A percentile compares a stretch with the other conserved stretches of the same genome.
Evolutionary conservation across 306 rosid genomes (phyloP).

Genomic region (Benincasa hispida): DNA sequence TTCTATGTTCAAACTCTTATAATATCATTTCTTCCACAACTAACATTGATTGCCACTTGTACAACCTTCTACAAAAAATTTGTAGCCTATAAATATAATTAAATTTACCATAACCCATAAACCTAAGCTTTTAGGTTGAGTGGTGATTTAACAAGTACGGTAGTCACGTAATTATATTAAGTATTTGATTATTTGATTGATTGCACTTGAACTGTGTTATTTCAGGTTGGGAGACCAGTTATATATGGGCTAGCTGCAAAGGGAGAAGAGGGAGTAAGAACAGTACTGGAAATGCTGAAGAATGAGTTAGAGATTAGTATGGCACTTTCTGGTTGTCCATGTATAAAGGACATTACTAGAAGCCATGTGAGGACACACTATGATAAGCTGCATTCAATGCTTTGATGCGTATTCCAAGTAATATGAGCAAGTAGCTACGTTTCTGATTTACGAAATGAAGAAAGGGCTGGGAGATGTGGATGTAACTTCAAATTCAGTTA

Average conservation of each 20-base stretch:
- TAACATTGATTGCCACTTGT: too few relatives aligned
- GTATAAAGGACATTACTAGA: conserved; percentile 31
- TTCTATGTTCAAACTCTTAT: too few relatives aligned
- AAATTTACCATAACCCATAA: too few relatives aligned
- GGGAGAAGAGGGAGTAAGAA: conserved; percentile 44
- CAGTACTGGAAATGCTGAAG: conserved; percentile 39
- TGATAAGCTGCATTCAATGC: conserved; percentile 30
- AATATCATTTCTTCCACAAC: too few relatives aligned
- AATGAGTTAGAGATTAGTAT: conserved; percentile 42
- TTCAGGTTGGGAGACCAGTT: conserved; percentile 49
- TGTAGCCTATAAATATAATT: too few relatives aligned
- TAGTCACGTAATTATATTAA: too few relatives aligned
- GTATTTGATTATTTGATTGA: background rate
- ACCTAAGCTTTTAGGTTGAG: too few relatives aligned
- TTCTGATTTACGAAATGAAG: background rate
- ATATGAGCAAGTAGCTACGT: background rate
- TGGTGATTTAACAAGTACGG: too few relatives aligned
- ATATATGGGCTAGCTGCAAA: conserved; percentile 36
- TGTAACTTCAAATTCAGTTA: background rate
- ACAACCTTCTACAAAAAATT: too few relatives aligned
- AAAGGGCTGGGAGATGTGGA: background rate
- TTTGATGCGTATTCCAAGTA: conserved; percentile 4
- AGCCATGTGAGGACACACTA: conserved; percentile 29
- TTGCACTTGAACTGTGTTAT: background rate
- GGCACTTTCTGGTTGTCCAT: conserved; percentile 43